Base-by-base conservation (phyloP, 352 stramenopile species). In the Globisporangium cederbergense region DNA sequence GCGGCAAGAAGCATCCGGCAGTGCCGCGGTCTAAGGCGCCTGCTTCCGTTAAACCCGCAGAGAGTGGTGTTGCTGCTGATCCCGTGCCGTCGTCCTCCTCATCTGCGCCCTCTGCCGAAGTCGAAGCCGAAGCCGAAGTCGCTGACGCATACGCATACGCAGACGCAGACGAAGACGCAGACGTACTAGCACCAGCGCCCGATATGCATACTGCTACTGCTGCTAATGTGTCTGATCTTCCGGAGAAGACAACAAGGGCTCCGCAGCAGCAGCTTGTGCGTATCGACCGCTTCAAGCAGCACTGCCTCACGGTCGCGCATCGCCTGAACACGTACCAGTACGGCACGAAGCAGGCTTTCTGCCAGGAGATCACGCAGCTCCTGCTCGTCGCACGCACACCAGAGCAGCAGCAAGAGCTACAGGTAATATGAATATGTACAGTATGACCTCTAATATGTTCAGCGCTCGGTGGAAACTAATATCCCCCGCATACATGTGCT, bases 291-390 rank as follows among this genome's bases (percentile, higher is more conserved):
- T 75, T 67, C 57, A 54, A 60, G 10, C 43, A 59, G 56, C 76
- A 83, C 69, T 79, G 70, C 56, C 71, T 66, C 62, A 57, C 70
- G 4, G 76, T 89, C 60, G 57, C 82, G 22, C 68, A 66, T 58
- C 72, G 77, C 32, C 70, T 89, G 56, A 89, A 89, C 64, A 79
- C 76, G 49, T 89, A 88, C 58, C 72, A 90, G 49, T 91, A 88
- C 67, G 73, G 66, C 40, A 77, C 80, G 25, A 59, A 66, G n/a
- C 72, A 71, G 22, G 77, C 80, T 7, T 90, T 89, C 61, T 61
- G 69, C 43, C 65, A 70, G 40, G 83, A 91, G 66, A 72, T 89
- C 52, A 64, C 76, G 50, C 72, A 82, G 60, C 52, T 89, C 22
- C 54, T 75, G 60, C 62, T 71, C 18, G 60, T 78, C 4, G 59